Percentiles rank a stretch among this genome's conserved stretches.
Conservation (phyloP, 129 eudicot species). For the Saposhnikovia divaricata region DNA sequence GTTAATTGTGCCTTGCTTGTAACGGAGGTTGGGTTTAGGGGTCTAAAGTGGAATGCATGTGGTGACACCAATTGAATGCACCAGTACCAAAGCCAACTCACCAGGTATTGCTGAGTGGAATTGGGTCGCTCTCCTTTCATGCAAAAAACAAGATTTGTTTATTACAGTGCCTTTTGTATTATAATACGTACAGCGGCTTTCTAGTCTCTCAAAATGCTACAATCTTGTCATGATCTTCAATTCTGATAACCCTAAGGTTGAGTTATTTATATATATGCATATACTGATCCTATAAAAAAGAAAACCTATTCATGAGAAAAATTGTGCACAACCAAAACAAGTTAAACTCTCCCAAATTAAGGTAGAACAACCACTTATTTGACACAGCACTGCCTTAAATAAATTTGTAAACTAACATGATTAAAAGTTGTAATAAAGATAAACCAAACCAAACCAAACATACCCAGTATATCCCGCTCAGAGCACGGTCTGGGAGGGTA, state of each 20-base stretch:
- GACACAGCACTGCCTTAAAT: not conserved
- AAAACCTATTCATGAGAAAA: not conserved
- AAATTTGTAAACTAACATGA: not conserved
- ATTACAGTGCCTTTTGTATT: not conserved
- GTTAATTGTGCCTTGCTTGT: conserved; percentile 64
- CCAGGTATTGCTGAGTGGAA: not conserved
- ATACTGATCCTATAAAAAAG: not conserved
- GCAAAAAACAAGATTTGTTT: not conserved
- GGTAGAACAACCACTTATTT: not conserved
- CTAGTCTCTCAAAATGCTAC: conserved; percentile 1
- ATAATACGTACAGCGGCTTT: not conserved
- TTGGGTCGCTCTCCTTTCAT: conserved; percentile 7
- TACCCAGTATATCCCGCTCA: too few relatives aligned
- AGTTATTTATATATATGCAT: not conserved
- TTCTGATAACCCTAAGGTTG: not conserved
- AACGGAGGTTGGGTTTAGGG: conserved; percentile 62
- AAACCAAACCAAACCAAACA: too few relatives aligned
- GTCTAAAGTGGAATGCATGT: conserved; percentile 86
- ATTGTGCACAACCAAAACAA: not conserved
- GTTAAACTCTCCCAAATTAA: not conserved
- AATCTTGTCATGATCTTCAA: conserved; percentile 6
- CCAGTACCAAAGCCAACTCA: conserved; percentile 66
- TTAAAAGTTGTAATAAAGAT: not conserved
- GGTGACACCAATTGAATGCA: conserved; percentile 70
- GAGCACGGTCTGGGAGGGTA: too few relatives aligned